Evolutionary conservation across 2,329 filamentous ascomycete genomes (phyloP).

Genomic region (Penicillium crustosum): DNA sequence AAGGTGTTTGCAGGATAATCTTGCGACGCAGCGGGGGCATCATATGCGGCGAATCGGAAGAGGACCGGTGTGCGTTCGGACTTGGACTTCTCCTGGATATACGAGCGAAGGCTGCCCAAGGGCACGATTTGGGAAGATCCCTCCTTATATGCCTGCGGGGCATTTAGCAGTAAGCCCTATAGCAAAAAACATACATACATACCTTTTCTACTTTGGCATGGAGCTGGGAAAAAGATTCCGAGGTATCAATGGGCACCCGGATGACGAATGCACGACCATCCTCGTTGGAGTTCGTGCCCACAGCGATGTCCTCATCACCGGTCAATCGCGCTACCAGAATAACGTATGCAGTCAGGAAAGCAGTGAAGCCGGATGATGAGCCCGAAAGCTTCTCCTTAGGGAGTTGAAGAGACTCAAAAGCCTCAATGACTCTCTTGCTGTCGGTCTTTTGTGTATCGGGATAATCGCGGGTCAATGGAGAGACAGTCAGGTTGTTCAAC

Average conservation of each 20-base stretch:
- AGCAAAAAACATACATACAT: slow-evolving; percentile 4
- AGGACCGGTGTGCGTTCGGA: slow-evolving; percentile 42
- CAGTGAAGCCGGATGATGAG: slow-evolving; percentile 39
- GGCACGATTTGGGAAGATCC: slow-evolving; percentile 46
- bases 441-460: slow-evolving; percentile 41
- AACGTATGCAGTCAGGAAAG: slow-evolving; percentile 47
- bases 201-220: slow-evolving; percentile 44
- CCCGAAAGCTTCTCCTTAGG: slow-evolving; percentile 39
- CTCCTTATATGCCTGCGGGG: slow-evolving; percentile 39
- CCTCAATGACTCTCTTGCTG: slow-evolving; percentile 43
- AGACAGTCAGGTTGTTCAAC: slow-evolving; percentile 44
- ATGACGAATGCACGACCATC: slow-evolving; percentile 49
- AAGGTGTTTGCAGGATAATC: slow-evolving; percentile 46
- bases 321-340: slow-evolving; percentile 48
- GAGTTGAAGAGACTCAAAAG: slow-evolving; percentile 44
- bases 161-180: slow-evolving; percentile 4
- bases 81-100: slow-evolving; percentile 44
- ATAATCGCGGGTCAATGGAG: slow-evolving; percentile 47
- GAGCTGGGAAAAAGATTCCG: slow-evolving; percentile 44
- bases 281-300: slow-evolving; percentile 46
- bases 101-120: slow-evolving; percentile 40
- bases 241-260: slow-evolving; percentile 41
- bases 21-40: slow-evolving; percentile 44
- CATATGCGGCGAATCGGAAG: slow-evolving; percentile 51
- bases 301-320: slow-evolving; percentile 51